Base-by-base conservation (phyloP, 2,329 filamentous ascomycete genomes). In the Colletotrichum acutatum region DNA sequence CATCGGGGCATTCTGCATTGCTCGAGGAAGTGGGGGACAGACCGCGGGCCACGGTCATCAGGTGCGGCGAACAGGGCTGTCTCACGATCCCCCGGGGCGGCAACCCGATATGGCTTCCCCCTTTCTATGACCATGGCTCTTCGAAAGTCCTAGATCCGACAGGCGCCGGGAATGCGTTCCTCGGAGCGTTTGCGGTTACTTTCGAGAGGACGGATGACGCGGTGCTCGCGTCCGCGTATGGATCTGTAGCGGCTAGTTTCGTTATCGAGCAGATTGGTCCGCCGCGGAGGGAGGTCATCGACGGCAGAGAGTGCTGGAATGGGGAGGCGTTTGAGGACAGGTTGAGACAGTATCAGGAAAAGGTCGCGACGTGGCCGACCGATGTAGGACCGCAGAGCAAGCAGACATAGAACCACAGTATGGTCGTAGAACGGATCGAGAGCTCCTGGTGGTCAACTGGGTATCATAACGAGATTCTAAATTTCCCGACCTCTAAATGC, bases 211-310 rank as follows among this genome's bases (percentile, higher is more conserved):
- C 42, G 56, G 26, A 8, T 14, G 60, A 70, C 28, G 70, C 37
- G 32, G n/a, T 53, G 3, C 64, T 69, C n/a, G 69, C 72, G 1
- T 60, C 72, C 2, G 54, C 70, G 49, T 52, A 64, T 32, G 72
- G 69, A 0, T 60, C 72, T 11, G 69, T 74, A 12, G 65, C 69
- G 24, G 72, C 70, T 9, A 69, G 72, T 14, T 73, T 74, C 22
- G 69, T 30, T 2, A 53, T 72, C 16, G 69, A 69, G 37, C 72
- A 74, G 34, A 24, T 46, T 5, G 69, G 72, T 1, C 69, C 66
- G 26, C 72, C 72, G 0, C 16, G 1, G 16, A 59, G 57, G 14
- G 65, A 63, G 69, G 14, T 58, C 12, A 46, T 61, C 14, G 22
- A 61, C 12, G 72, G 37, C 9, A 54, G 11, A 5, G 65, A 57